Evolutionary conservation across 164 flowering plant genomes (phyloP), one percentile per base, ranked within the genome.

Genomic region (Nymphaea thermarum): DNA sequence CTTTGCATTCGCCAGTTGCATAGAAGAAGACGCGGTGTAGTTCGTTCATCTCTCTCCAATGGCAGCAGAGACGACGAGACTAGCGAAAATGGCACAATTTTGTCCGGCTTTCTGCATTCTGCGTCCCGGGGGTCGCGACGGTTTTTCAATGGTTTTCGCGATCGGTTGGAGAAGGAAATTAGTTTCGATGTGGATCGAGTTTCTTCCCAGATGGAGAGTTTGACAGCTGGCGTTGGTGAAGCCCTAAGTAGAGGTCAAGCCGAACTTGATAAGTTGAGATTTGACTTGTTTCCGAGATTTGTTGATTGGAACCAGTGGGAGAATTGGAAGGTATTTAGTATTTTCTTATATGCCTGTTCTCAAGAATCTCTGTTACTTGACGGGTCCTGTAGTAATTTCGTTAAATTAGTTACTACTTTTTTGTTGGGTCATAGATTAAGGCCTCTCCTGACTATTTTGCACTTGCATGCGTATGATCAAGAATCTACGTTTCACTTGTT

Each of bases 261-360:
- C 16, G 79, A 72, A 64, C 70, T 87, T 51, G 72, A 77, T 63
- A 77, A 82, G 71, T 71, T 87, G 3, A 79, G 81, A 78, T 71
- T 72, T 42, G 86, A 83, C 60, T 43, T 77, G 72, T 42, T 86
- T 65, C 91, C 93, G 42, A 74, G 70, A 65, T 84, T 94, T 68
- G 44, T 89, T 6, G 73, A 76, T 63, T 91, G 98, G 97, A 91
- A 94, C 73, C 74, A 74, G 43, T 82, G 80, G 91, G 86, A 88
- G 44, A 78, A 69, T 18, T 93, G 97, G 98, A 91, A 91, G 97
- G 97, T 91, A 77, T 7, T 4, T 10, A 10, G 43, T 69, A 43
- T 63, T 36, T 36, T 44, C 3, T 55, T 55, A 25, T 25, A 25
- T 25, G 36, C 36, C 36, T 25, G 36, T 25, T 0, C 36, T 25